Evolutionary conservation across 2,329 filamentous ascomycete species (phyloP).

Genomic region (Aspergillus tanneri): DNA sequence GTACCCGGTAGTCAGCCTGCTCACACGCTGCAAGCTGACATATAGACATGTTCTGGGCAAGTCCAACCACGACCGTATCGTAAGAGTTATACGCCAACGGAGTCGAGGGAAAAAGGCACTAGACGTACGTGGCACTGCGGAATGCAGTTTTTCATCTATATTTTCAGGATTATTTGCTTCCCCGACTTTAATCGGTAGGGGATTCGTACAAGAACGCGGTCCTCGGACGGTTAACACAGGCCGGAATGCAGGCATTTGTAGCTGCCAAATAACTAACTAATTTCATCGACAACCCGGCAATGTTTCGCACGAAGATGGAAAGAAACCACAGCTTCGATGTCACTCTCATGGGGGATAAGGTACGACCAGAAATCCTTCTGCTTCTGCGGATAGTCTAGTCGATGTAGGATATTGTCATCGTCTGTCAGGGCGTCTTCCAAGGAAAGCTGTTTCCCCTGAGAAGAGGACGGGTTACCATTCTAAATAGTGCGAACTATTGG

Average conservation of each 20-base stretch:
- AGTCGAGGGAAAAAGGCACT: constrained; percentile 19
- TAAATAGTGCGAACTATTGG: no score
- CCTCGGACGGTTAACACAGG: constrained; percentile 22
- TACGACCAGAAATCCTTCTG: constrained; percentile 14
- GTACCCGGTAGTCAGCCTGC: constrained; percentile 12
- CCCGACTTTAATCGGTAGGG: constrained; percentile 35
- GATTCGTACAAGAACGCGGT: constrained; percentile 27
- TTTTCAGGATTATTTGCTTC: constrained; percentile 42
- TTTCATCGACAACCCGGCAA: constrained; percentile 13
- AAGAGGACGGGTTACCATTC: constrained; percentile 10
- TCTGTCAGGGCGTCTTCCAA: constrained; percentile 14
- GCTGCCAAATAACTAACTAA: constrained; percentile 22
- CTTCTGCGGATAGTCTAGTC: constrained; percentile 18
- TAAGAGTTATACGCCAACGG: constrained; percentile 6
- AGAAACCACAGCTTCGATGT: constrained; percentile 15
- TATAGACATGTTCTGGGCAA: constrained; percentile 11
- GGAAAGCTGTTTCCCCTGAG: constrained; percentile 11
- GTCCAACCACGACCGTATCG: constrained; percentile 12
- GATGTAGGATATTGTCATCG: constrained; percentile 22
- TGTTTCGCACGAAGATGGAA: constrained; percentile 14
- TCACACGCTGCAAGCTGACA: constrained; percentile 4
- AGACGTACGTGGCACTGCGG: constrained; percentile 46
- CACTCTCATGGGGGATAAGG: constrained; percentile 7
- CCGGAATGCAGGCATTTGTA: constrained; percentile 29
- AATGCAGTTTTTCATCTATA: constrained; percentile 46